Base-by-base conservation (phyloP, 2,329 filamentous ascomycete species). In the Phoma sp. region DNA sequence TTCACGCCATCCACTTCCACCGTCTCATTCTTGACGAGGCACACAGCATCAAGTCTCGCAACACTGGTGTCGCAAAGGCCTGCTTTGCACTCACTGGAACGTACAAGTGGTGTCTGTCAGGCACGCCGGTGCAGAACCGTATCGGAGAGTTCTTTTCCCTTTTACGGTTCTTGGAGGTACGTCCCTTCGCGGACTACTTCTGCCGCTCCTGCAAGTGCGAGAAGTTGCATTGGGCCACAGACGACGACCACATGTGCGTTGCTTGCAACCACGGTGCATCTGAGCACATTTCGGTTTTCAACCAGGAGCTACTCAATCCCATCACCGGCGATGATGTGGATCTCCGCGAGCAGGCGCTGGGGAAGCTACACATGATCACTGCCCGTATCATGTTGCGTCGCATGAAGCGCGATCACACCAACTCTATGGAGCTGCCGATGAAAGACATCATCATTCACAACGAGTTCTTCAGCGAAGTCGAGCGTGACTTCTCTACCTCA, bases 121-220 rank as follows among this genome's bases (percentile, higher is more conserved):
- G 95, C 8, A 99, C 95, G 1, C 95, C 95, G 0, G 86, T 99
- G 1, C 95, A 99, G 74, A 99, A 98, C 71, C 89, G 94, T 48
- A 98, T 98, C 62, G 94, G 95, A 69, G 94, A 98, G 74, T 96
- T 97, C 75, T 97, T 98, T 77, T 98, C 94, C 0, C 81, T 98
- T 21, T 82, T 99, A 51, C 89, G 95, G 2, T 99, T 99, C 75
- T 84, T 99, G 27, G 90, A 96, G 72, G 83, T 97, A 32, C 84
- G 85, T 8, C 94, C 94, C 0, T 98, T 97, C 74, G 89, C 94
- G 7, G 92, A 91, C 62, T 99, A 99, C 72, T 89, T 97, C 62
- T 99, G 95, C 82, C 95, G 94, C 72, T 82, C 86, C 53, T 99
- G 95, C 71, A 74, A 83, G 4, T 99, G 95, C 74, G 85, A 89